phyloP scores from a whole-genome alignment of 352 stramenopile species.

The Phytophthora vignae region DNA sequence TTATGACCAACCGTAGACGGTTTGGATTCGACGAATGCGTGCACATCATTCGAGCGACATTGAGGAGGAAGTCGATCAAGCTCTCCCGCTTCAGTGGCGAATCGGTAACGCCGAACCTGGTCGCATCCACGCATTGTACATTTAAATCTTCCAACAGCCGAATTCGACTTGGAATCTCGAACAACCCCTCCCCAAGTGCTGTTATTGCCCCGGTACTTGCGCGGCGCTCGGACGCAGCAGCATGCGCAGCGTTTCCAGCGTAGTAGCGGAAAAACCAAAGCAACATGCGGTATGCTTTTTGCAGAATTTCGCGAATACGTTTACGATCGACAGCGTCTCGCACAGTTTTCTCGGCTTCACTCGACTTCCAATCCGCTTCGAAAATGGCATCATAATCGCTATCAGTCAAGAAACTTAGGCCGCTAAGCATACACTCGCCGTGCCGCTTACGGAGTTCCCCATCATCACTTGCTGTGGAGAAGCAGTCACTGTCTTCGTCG shows the following conservation, averaged over 20 bases:
- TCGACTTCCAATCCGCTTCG: slow-evolving; percentile 56
- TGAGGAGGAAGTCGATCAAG: slow-evolving; percentile 59
- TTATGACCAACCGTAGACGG: slow-evolving; percentile 45
- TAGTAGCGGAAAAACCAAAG: slow-evolving; percentile 75
- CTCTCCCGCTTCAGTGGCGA: slow-evolving; percentile 53
- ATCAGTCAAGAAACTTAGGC: slow-evolving; percentile 34
- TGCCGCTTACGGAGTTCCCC: not conserved
- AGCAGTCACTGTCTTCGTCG: not conserved
- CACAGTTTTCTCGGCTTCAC: slow-evolving; percentile 62
- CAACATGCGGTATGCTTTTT: slow-evolving; percentile 61
- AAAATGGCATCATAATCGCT: slow-evolving; percentile 58
- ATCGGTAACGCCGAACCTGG: slow-evolving; percentile 58
- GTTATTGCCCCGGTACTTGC: not conserved
- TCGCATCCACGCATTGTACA: slow-evolving; percentile 54
- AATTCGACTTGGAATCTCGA: slow-evolving; percentile 58
- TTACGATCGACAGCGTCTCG: slow-evolving; percentile 73
- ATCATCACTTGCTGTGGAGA: not conserved
- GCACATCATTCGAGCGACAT: slow-evolving; percentile 56
- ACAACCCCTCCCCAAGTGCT: slow-evolving; percentile 39
- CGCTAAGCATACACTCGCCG: slow-evolving; percentile 43
- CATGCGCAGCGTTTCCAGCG: slow-evolving; percentile 37
- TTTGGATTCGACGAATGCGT: slow-evolving; percentile 47
- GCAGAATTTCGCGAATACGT: slow-evolving; percentile 54
- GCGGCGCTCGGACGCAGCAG: slow-evolving; percentile 17
- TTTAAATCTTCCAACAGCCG: slow-evolving; percentile 72